Percentiles rank a stretch among this genome's conserved stretches.
These are phyloP conservation scores for Zoysia pacifica DNA, from an alignment of 176 grass and related monocot genomes.

Conservation along the genomic window DNA sequence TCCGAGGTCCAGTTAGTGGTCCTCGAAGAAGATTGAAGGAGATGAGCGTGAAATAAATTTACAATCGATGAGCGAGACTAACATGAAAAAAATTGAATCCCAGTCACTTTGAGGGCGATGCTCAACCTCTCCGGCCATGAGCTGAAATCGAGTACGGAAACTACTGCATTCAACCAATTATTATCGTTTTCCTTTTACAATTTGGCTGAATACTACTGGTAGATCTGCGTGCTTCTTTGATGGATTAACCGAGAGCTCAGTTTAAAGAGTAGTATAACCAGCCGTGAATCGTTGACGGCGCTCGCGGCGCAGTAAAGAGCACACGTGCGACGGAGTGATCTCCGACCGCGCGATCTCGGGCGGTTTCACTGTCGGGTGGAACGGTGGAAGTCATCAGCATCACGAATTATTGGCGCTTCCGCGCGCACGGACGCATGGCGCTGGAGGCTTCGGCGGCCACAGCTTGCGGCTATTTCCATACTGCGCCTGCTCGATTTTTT, in stretches of 20 bases:
- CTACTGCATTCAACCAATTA: no score
- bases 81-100: no score
- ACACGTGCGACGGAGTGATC: constrained; percentile 29
- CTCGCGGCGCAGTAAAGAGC: constrained; percentile 16
- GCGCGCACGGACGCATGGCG: constrained; percentile 20
- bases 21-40: no score
- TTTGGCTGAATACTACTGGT: no score
- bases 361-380: constrained; percentile 1
- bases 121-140: no score
- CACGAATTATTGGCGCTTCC: neutral
- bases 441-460: neutral
- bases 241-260: neutral
- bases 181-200: neutral
- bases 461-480: neutral
- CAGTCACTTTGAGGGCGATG: no score
- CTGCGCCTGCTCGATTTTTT: neutral
- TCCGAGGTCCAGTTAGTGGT: no score
- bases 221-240: neutral
- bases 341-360: constrained; percentile 1
- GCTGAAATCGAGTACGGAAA: no score
- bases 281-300: constrained; percentile 2
- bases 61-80: no score
- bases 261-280: neutral
- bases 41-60: no score
- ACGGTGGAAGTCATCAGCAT: neutral